Evolutionary conservation across 768 basidiomycete species (phyloP), one percentile per base, ranked within the genome.

Genomic region (Symmetrospora coprosmae): DNA sequence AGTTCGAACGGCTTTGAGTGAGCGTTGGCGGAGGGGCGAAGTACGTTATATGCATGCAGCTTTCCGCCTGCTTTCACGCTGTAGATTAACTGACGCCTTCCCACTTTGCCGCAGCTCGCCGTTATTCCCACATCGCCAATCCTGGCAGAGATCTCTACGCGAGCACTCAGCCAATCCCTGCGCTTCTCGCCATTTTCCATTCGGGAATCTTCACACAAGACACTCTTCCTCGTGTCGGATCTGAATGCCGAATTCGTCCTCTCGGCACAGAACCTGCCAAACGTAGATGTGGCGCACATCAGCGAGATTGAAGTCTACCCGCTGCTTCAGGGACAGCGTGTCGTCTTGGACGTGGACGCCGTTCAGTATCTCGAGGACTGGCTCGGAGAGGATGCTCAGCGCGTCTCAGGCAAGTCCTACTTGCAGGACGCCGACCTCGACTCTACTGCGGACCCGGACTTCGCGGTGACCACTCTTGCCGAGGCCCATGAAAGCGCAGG

Each of bases 21-120:
- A 58, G 27, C 43, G 55, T 17, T 58, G 55, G 55, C 43, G 55
- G 43, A 46, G 55, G 43, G 55, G 55, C 3, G 55, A 58, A 38
- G 51, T 53, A 23, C 4, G 51, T 40, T 5, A 16, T 38, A 41
- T n/a, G n/a, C n/a, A n/a, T n/a, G n/a, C n/a, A n/a, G n/a, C n/a
- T n/a, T n/a, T n/a, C n/a, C n/a, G n/a, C n/a, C n/a, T n/a, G n/a
- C n/a, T n/a, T n/a, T n/a, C n/a, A n/a, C n/a, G n/a, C n/a, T n/a
- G n/a, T n/a, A n/a, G n/a, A n/a, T n/a, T n/a, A n/a, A n/a, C 45
- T 46, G 45, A 46, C 25, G n/a, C n/a, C n/a, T 21, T 46, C 45
- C 13, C 11, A 21, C 13, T 46, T 21, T 21, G 45, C n/a, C 23
- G 45, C 37, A 53, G 43, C 40, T 45, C 55, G 25, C 55, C n/a